Base-by-base conservation (phyloP, 225 moss, liverwort and hornwort genomes). In the Thuidium tamariscinum region DNA sequence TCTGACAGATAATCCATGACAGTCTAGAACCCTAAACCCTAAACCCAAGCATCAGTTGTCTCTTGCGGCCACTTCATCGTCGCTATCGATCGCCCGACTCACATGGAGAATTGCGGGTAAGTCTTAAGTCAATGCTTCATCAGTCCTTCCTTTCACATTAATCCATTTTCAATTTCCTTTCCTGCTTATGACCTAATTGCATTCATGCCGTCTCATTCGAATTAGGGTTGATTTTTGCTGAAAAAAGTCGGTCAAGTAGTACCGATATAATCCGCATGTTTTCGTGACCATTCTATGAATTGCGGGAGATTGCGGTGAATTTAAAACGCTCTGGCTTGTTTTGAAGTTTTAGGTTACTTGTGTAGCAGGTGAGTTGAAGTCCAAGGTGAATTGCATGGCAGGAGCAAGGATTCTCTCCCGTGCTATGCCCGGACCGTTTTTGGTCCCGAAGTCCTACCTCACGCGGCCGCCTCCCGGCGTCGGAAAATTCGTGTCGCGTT, bases 361-460 rank as follows among this genome's bases (percentile, higher is more conserved):
- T 85, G 85, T 62, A 88, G 85, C 88, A 82, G 90, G 87, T 89
- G 25, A 85, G 85, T 74, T 68, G 74, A 71, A 59, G 76, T 54
- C 37, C 59, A 76, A 85, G 79, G 73, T 81, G 83, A 88, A 81
- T 89, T 93, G 93, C 87, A 93, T 93, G 93, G 93, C 93, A 86
- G 93, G 92, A 60, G 91, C 92, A 82, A 89, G 86, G 84, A 82
- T 93, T 86, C 61, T 93, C 29, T 89, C 88, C 85, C 92, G 91
- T 88, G 85, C 93, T 76, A 89, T 93, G 90, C 89, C 91, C 52
- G 92, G 92, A 65, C 87, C 92, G 34, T 61, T 89, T 36, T 22
- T 89, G 86, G 86, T 89, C 75, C 83, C 90, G 41, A 88, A 88
- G 74, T 79, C 86, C 37, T 85, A 87, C 48, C 61, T 90, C 16